Base-by-base conservation (phyloP, 75 land plant genomes). In the Picea sitchensis region DNA sequence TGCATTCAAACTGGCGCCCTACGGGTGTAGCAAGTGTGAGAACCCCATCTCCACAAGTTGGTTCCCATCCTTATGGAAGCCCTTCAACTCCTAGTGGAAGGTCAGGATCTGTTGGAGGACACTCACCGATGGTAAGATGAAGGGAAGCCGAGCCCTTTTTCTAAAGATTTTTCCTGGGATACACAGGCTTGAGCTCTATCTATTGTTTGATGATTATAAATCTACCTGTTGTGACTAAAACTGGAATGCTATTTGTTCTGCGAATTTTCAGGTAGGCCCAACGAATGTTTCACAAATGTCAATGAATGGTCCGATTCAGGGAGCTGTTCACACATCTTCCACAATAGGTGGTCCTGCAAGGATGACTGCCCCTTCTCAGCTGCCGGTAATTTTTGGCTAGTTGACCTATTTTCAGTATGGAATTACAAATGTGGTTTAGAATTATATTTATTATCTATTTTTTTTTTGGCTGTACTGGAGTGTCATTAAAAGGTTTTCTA, bases 1-100 rank as follows among this genome's bases (percentile, higher is more conserved):
- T 90, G 61, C 74, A 89, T 58, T 79, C 82, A 85, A 78, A 83
- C 38, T 93, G 98, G 98, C 88, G 86, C 44, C 95, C 94, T 38
- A 73, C 79, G 79, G 91, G 94, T 80, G 89, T 86, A 38, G 85
- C 84, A 44, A 78, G 80, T 57, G 30, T 79, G 64, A 83, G 87
- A 14, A 77, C 84, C 26, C 44, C 41, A 67, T 59, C 90, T 47
- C 78, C 86, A 72, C 88, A 86, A 80, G 34, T 75, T 63, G 79
- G 79, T 65, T 63, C 79, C 23, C 80, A 69, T 62, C 84, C 86
- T 36, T 84, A 86, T 82, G 88, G 81, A 0, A 80, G 73, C 77
- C 88, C 83, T 83, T 67, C 81, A 78, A 75, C 76, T 67, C 81
- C 83, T 32, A 87, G 88, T 77, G 83, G 87, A 65, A 67, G 71